A percentile compares a stretch with the other conserved stretches of the same genome.
These are phyloP conservation scores for Lagenidium sp. DNA, from an alignment of 352 stramenopile genomes.

Conservation along the genomic window DNA sequence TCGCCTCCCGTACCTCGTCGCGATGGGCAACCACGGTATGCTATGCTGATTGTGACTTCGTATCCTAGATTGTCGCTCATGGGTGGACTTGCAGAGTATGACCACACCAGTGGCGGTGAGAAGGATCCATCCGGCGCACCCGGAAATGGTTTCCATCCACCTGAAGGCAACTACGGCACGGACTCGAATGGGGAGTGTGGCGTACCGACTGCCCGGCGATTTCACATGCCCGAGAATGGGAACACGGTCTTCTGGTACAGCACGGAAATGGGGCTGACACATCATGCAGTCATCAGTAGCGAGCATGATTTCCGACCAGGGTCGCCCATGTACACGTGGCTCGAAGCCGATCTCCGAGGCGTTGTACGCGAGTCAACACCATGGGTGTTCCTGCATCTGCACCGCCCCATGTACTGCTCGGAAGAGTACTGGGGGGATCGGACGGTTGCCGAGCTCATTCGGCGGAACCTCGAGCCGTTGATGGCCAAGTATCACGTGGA, in stretches of 20 bases:
- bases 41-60: not conserved
- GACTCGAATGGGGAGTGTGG: constrained; percentile 58
- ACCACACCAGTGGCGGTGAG: constrained; percentile 7
- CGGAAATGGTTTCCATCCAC: constrained; percentile 12
- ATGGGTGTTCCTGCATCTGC: constrained; percentile 17
- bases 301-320: constrained; percentile 17
- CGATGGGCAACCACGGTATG: constrained; percentile 17
- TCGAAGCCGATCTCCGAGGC: constrained; percentile 11
- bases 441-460: constrained; percentile 2
- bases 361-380: constrained; percentile 13
- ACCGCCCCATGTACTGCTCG: constrained; percentile 17
- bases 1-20: constrained; percentile 55
- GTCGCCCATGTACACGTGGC: constrained; percentile 15
- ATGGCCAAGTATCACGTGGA: constrained; percentile 12
- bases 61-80: not conserved
- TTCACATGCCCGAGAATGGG: constrained; percentile 29
- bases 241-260: constrained; percentile 21
- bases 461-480: constrained; percentile 8
- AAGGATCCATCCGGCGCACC: constrained; percentile 10
- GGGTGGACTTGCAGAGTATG: constrained; percentile 7
- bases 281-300: constrained; percentile 16
- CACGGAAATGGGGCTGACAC: constrained; percentile 11
- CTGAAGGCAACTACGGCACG: constrained; percentile 7
- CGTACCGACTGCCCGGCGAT: constrained; percentile 40
- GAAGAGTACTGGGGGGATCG: constrained; percentile 1